Evolutionary conservation across 2,329 filamentous ascomycete species (phyloP).

Genomic region (Orbilia ellipsospora): DNA sequence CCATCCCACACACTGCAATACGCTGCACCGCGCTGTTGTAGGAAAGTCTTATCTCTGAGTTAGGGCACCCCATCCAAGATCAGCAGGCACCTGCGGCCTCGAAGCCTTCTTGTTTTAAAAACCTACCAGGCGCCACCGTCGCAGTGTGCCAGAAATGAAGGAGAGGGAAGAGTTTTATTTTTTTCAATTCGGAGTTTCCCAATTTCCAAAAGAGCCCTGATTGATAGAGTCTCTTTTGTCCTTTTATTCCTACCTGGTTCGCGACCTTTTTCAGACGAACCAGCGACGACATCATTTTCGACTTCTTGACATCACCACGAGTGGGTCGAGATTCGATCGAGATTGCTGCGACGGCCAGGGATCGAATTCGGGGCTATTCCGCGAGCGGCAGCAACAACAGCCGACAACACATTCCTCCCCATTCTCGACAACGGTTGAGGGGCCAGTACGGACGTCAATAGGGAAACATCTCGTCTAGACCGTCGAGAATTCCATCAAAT

Average conservation of each 20-base stretch:
- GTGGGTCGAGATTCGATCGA: constrained; percentile 14
- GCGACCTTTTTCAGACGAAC: constrained; percentile 29
- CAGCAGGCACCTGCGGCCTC: constrained; percentile 46
- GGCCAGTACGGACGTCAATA: not conserved
- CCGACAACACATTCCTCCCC: constrained; percentile 8
- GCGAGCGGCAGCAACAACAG: constrained; percentile 25
- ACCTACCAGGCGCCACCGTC: constrained; percentile 12
- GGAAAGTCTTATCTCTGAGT: constrained; percentile 53
- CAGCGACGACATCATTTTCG: constrained; percentile 8
- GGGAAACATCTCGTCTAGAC: too few relatives aligned
- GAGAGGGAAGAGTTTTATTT: not conserved
- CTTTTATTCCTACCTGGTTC: constrained; percentile 26
- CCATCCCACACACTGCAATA: constrained; percentile 33
- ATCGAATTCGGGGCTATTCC: constrained; percentile 23
- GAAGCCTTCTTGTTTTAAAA: constrained; percentile 48
- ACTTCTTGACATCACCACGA: constrained; percentile 12
- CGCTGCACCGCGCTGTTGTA: not conserved
- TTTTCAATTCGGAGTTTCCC: constrained; percentile 25
- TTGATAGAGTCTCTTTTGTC: constrained; percentile 4
- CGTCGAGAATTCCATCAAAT: not conserved
- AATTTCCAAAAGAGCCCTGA: constrained; percentile 13
- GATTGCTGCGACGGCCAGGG: not conserved
- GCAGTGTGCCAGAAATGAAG: constrained; percentile 16
- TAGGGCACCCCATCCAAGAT: constrained; percentile 51
- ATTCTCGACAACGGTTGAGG: not conserved